A percentile compares a stretch with the other conserved stretches of the same genome.
Conservation (phyloP, 495 filamentous ascomycete species). For the Apiosordaria backusii region DNA sequence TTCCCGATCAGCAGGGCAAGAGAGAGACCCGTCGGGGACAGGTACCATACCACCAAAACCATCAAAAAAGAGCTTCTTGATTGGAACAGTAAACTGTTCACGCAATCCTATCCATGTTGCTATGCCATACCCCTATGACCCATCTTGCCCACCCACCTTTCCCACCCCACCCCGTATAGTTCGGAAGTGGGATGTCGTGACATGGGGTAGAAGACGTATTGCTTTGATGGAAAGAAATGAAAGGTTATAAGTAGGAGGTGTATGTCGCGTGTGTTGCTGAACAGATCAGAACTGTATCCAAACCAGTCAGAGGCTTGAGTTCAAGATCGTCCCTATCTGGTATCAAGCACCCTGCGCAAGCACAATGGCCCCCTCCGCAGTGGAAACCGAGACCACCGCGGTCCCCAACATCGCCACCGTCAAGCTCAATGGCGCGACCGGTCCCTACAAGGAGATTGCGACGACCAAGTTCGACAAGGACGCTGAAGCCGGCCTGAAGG, state of each 20-base stretch:
- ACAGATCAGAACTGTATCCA: neutral
- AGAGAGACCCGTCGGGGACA: neutral
- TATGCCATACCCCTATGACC: conserved; percentile 15
- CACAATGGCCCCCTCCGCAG: conserved; percentile 32
- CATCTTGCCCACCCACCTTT: neutral
- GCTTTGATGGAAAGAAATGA: neutral
- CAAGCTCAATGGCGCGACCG: conserved; percentile 40
- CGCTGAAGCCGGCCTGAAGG: conserved; percentile 43
- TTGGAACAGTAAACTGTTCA: conserved; percentile 11
- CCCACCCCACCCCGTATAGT: conserved; percentile 10
- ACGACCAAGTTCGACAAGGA: conserved; percentile 51
- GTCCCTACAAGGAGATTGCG: conserved; percentile 61
- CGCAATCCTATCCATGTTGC: conserved; percentile 27
- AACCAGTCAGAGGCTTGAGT: neutral
- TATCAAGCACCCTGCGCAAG: neutral
- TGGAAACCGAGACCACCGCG: conserved; percentile 35
- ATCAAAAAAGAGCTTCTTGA: conserved; percentile 8
- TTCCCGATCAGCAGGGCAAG: conserved; percentile 7
- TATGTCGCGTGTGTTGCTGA: neutral
- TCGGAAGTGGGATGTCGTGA: neutral
- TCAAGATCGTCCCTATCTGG: neutral
- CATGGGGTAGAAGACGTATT: neutral
- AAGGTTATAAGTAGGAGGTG: conserved; percentile 7
- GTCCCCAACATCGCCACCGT: conserved; percentile 24
- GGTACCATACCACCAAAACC: neutral